A percentile compares a stretch with the other conserved stretches of the same genome.
These are phyloP conservation scores for Xylariales sp. DNA, from an alignment of 2,329 filamentous ascomycete species.

Conservation along the genomic window DNA sequence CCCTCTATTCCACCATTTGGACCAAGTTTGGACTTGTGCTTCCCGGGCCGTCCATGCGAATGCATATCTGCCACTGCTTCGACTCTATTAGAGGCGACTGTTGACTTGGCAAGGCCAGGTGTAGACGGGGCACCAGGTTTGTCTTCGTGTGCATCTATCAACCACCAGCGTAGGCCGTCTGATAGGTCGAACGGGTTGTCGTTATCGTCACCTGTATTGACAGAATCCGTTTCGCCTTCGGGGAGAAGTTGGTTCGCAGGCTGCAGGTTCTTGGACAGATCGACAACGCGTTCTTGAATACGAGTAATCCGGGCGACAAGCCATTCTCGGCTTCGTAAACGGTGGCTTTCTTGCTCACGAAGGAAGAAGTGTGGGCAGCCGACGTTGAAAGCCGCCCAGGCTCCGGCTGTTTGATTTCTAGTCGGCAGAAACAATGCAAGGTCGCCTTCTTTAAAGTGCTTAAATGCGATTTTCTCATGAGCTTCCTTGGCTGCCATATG, in stretches of 20 bases:
- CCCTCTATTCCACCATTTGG: conserved; percentile 72
- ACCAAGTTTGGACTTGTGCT: conserved; percentile 57
- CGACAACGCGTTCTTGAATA: conserved; percentile 92
- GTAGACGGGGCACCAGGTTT: conserved; percentile 93
- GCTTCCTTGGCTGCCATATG: conserved; percentile 84
- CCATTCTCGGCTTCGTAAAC: conserved; percentile 88
- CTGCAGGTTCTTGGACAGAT: conserved; percentile 81
- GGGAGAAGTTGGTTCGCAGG: conserved; percentile 56
- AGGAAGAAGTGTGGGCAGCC: conserved; percentile 97
- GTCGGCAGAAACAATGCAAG: conserved; percentile 94
- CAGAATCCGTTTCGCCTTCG: conserved; percentile 61
- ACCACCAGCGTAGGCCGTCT: conserved; percentile 94
- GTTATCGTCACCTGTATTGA: conserved; percentile 75
- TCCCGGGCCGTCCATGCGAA: conserved; percentile 57
- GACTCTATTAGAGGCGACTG: conserved; percentile 87
- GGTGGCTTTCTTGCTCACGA: conserved; percentile 89
- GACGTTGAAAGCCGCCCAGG: conserved; percentile 98
- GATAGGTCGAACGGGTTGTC: conserved; percentile 98
- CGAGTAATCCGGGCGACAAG: conserved; percentile 93
- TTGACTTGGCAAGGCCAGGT: conserved; percentile 89
- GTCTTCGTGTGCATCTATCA: conserved; percentile 93
- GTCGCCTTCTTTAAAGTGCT: conserved; percentile 96
- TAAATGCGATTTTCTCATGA: conserved; percentile 95
- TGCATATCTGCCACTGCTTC: conserved; percentile 83
- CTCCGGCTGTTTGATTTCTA: conserved; percentile 90